Conservation (phyloP, 768 basidiomycete species). For the Mycena epipterygia region DNA sequence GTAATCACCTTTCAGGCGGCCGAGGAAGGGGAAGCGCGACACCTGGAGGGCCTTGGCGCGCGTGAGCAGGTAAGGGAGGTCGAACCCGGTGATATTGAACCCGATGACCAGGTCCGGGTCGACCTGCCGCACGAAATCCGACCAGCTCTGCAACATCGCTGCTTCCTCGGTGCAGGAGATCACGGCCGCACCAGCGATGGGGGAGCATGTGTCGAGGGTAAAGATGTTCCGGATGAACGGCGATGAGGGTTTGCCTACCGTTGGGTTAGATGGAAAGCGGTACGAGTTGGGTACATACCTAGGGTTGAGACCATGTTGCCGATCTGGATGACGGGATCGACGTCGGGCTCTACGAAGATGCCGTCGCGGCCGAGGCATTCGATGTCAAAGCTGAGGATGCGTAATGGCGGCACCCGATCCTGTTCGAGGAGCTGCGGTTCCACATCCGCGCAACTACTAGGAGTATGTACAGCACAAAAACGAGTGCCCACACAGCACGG, state of each 20-base stretch:
- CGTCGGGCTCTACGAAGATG: constrained; percentile 11
- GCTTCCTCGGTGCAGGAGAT: constrained; percentile 20
- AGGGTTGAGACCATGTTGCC: constrained; percentile 33
- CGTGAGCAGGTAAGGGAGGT: constrained; percentile 32
- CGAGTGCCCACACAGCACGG: not conserved
- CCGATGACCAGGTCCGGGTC: constrained; percentile 40
- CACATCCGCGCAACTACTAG: not conserved
- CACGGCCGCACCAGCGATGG: constrained; percentile 27
- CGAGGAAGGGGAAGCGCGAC: constrained; percentile 5
- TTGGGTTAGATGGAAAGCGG: not conserved
- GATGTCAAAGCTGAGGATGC: constrained; percentile 27
- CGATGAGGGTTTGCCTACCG: constrained; percentile 4
- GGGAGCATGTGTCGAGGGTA: constrained; percentile 27
- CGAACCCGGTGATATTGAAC: constrained; percentile 34
- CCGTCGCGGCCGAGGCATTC: constrained; percentile 11
- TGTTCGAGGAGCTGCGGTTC: not conserved
- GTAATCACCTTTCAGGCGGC: constrained; percentile 14
- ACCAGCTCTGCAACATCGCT: constrained; percentile 26
- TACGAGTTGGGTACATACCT: constrained; percentile 1
- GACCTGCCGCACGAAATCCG: constrained; percentile 27
- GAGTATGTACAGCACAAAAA: not conserved
- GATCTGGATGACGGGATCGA: constrained; percentile 37
- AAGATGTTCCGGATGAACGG: constrained; percentile 34
- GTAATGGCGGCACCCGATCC: not conserved
- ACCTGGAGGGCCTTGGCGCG: constrained; percentile 28